Base-by-base conservation (phyloP, 1,139 yeast species). In the Casaregolazyma lundiana region DNA sequence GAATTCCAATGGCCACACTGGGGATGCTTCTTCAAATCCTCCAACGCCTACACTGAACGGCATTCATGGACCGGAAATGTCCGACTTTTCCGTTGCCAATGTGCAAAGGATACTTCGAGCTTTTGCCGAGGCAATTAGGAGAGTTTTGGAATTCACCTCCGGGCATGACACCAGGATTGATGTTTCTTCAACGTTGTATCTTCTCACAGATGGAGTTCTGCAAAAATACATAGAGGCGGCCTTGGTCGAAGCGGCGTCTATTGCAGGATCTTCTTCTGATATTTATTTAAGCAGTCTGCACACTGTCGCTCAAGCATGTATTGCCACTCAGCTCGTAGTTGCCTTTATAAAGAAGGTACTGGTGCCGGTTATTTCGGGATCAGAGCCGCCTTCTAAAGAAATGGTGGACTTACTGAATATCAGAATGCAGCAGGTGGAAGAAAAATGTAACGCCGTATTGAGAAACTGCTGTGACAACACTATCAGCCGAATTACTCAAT, bases 111-210 rank as follows among this genome's bases (percentile, higher is more conserved):
- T 87, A 49, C 68, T 89, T 38, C 81, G 81, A 54, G 77, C 87
- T 24, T 76, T 84, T 3, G 86, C 89, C 24, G 97, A 90, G 64
- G 76, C 92, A 1, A 72, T 88, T 5, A 84, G 95, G 2, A 73
- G 97, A 58, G 72, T 84, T 5, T 75, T 87, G 59, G 96, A 88
- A 58, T 67, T 90, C 45, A 73, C 81, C 1, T 87, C 95, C 0
- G 61, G 66, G 5, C 63, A 66, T 17, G 81, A 76, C 52, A 72
- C 86, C 5, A 76, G 84, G 2, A 82, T 78, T 41, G 78, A 81
- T 58, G 77, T 89, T 0, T 68, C 79, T 43, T 88, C 81, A 50
- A 66, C 89, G 18, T 71, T 87, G 54, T 87, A 84, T 50, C 71
- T 86, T 32, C 63, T 88, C 45, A 64, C 87, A 18, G 74, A 80